Percentiles rank a stretch among this genome's conserved stretches.
Evolutionary conservation across 2,329 filamentous ascomycete species (phyloP).

Genomic region (Colletotrichum musae): DNA sequence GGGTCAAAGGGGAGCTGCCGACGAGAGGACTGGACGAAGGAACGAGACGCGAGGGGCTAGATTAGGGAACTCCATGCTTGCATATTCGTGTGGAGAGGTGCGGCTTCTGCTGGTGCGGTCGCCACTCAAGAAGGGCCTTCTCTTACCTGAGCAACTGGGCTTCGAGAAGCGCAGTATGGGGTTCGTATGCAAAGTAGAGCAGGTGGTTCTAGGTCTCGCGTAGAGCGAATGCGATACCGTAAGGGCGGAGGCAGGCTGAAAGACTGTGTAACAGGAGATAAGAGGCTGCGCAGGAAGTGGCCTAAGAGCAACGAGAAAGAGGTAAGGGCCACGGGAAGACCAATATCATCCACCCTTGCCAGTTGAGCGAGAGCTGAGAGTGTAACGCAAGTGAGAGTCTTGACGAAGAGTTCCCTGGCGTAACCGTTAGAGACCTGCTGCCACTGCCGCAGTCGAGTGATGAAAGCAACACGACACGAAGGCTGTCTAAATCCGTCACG

Average conservation of each 20-base stretch:
- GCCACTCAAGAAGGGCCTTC: constrained; percentile 36
- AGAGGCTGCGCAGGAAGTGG: not conserved
- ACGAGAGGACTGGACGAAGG: constrained; percentile 38
- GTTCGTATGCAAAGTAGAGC: not conserved
- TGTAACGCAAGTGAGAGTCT: not conserved
- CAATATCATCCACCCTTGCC: not conserved
- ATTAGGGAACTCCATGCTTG: constrained; percentile 34
- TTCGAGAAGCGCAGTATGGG: constrained; percentile 17
- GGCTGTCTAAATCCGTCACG: constrained; percentile 8
- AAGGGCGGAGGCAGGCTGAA: not conserved
- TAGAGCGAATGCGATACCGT: not conserved
- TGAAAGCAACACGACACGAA: constrained; percentile 19
- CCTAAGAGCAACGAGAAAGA: not conserved
- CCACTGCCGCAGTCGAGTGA: constrained; percentile 12
- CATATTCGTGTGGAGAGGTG: constrained; percentile 39
- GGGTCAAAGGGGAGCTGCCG: constrained; percentile 36
- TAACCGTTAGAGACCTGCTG: constrained; percentile 26
- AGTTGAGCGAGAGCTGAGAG: not conserved
- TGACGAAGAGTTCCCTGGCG: constrained; percentile 15
- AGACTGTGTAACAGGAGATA: not conserved
- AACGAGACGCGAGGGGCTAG: constrained; percentile 37
- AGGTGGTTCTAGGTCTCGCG: not conserved
- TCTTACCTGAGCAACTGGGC: constrained; percentile 40
- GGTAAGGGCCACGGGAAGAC: not conserved
- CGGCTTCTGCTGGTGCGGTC: constrained; percentile 33